Conservation (phyloP, 2,329 filamentous ascomycete genomes). For the Hawksworthiomyces lignivorus region DNA sequence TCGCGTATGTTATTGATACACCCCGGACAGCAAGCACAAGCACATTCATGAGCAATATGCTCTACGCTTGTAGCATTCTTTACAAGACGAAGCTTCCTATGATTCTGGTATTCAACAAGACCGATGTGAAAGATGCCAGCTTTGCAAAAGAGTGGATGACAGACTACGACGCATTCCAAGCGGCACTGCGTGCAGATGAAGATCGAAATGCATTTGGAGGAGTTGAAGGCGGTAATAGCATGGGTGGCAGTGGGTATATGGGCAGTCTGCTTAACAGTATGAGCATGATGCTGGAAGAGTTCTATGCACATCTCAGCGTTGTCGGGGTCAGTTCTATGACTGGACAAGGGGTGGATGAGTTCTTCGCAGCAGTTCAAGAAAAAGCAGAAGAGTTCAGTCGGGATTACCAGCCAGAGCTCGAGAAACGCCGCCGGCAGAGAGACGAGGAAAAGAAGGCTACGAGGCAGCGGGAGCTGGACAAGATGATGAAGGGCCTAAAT, state of each 20-base stretch:
- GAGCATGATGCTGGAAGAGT: slow-evolving; percentile 95
- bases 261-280: slow-evolving; percentile 91
- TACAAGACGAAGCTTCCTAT: slow-evolving; percentile 99
- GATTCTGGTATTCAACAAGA: slow-evolving; percentile 99
- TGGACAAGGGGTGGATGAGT: slow-evolving; percentile 83
- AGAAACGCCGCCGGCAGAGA: slow-evolving; percentile 66
- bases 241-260: slow-evolving; percentile 88
- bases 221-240: slow-evolving; percentile 53
- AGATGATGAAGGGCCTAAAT: slow-evolving; percentile 90
- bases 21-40: slow-evolving; percentile 86
- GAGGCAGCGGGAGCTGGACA: slow-evolving; percentile 75
- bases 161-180: slow-evolving; percentile 93
- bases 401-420: slow-evolving; percentile 89
- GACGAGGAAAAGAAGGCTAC: slow-evolving; percentile 65
- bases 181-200: slow-evolving; percentile 73
- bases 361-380: slow-evolving; percentile 80
- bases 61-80: slow-evolving; percentile 95
- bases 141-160: slow-evolving; percentile 99
- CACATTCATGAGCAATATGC: slow-evolving; percentile 99
- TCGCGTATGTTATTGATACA: slow-evolving; percentile 96
- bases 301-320: slow-evolving; percentile 88
- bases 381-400: slow-evolving; percentile 83
- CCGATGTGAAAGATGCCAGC: slow-evolving; percentile 81
- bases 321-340: slow-evolving; percentile 92
- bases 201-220: slow-evolving; percentile 68